These are phyloP conservation scores for Cyamopsis tetragonoloba DNA, from an alignment of 306 rosid genomes.

Conservation along the genomic window DNA sequence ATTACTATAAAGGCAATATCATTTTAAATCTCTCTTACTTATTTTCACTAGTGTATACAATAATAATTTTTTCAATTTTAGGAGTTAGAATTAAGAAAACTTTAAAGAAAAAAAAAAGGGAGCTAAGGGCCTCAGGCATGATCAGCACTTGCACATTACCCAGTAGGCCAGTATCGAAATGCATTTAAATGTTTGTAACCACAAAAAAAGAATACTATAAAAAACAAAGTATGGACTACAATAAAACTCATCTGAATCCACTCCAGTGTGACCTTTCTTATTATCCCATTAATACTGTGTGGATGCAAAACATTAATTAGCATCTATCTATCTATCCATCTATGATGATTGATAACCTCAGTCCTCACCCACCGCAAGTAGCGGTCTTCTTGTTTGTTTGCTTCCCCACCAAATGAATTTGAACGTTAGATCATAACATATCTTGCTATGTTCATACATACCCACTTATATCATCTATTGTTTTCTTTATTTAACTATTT, in stretches of 20 bases:
- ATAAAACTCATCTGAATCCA: background rate
- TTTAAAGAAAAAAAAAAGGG: background rate
- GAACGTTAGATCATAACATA: background rate
- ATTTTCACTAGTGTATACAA: too few relatives aligned
- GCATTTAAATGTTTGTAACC: background rate
- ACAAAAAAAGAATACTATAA: background rate
- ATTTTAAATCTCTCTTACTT: too few relatives aligned
- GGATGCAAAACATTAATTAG: conserved; percentile 1
- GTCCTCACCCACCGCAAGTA: conserved; percentile 4
- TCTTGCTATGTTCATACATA: too few relatives aligned
- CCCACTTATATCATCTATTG: conserved; percentile 13
- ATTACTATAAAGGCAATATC: too few relatives aligned
- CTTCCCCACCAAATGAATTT: background rate
- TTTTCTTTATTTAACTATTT: background rate
- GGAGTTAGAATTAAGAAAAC: too few relatives aligned
- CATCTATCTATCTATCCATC: conserved; percentile 1
- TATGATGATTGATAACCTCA: too few relatives aligned
- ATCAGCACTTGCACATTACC: background rate
- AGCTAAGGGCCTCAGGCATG: too few relatives aligned
- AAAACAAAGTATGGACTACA: too few relatives aligned
- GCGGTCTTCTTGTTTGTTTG: background rate
- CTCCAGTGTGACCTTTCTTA: background rate
- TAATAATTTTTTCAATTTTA: too few relatives aligned
- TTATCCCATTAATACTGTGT: background rate
- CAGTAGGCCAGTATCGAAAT: background rate